phyloP scores from a whole-genome alignment of 306 rosid species.

The Sechiopsis laciniata region DNA sequence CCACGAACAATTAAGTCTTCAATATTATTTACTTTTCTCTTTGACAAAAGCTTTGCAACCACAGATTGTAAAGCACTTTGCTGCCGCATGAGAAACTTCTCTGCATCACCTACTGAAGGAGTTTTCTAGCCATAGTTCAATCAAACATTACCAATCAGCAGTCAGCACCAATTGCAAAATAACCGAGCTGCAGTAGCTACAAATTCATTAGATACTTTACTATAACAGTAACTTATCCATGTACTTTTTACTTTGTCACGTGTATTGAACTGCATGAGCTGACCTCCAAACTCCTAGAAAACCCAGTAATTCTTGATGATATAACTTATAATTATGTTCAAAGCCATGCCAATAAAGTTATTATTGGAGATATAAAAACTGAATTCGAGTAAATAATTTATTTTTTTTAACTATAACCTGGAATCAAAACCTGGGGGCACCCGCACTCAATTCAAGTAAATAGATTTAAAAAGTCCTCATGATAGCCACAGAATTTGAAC shows the following conservation, averaged over 20 bases:
- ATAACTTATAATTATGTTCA: background rate
- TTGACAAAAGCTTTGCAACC: constrained; percentile 44
- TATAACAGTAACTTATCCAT: background rate
- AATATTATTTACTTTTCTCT: constrained; percentile 46
- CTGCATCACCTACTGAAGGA: constrained; percentile 63
- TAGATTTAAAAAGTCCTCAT: background rate
- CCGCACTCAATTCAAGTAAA: too few relatives aligned
- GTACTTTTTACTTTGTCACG: background rate
- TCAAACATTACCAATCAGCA: constrained; percentile 14
- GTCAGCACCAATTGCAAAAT: background rate
- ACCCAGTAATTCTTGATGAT: background rate
- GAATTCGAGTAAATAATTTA: background rate
- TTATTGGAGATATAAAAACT: background rate
- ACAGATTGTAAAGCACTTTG: constrained; percentile 45
- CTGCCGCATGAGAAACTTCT: constrained; percentile 56
- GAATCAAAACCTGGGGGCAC: too few relatives aligned
- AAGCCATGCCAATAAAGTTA: background rate
- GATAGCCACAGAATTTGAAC: background rate
- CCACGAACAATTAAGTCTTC: constrained; percentile 51
- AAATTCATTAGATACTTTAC: background rate
- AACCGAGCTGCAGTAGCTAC: background rate
- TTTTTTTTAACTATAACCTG: too few relatives aligned
- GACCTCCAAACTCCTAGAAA: constrained; percentile 3
- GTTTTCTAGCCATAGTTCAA: constrained; percentile 36
- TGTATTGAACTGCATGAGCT: background rate